Evolutionary conservation across 257 asterid genomes (phyloP), one percentile per base, ranked within the genome.

Genomic region (Nicotiana tomentosiformis): DNA sequence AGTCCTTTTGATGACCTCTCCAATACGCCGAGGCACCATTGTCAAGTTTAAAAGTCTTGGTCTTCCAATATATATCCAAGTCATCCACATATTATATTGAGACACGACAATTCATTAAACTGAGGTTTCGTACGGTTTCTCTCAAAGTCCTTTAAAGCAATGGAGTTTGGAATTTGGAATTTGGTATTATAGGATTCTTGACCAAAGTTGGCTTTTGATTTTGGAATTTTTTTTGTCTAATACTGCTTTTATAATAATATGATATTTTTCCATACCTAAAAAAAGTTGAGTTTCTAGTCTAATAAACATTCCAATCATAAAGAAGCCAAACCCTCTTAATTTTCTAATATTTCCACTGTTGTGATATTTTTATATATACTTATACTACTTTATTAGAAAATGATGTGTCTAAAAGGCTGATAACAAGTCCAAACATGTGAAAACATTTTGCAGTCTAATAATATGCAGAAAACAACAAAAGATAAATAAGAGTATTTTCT

Each of bases 361-460:
- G 49, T 43, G 3, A 43, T 43, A 1, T 29, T 29, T 29, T 29
- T 29, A 1, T 29, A 20, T 29, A 1, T 29, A 29, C 30, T 29
- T 2, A 30, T 2, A 30, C 23, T 5, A 20, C 11, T 32, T 74
- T 23, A 30, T 74, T 23, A 55, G 43, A 49, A 49, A 74, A 74
- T 18, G 61, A 39, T 60, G 56, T 20, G 56, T 79, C 56, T 79
- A 5, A 79, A 5, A 49, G 55, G 17, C 78, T 35, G 32, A 61
- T 17, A 12, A 29, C 60, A 17, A 20, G 60, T 79, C 60, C 82
- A 79, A 61, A 79, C 43, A 61, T 79, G 74, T 79, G 82, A 60
- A 43, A 64, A 4, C 23, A 33, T 56, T 7, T 37, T 55, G 55
- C n/a, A 30, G 55, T 30, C 79, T 14, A 70, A 43, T 56, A 66